Evolutionary conservation across 2,329 filamentous ascomycete genomes (phyloP).

Genomic region (Lasiodiplodia gonubiensis): DNA sequence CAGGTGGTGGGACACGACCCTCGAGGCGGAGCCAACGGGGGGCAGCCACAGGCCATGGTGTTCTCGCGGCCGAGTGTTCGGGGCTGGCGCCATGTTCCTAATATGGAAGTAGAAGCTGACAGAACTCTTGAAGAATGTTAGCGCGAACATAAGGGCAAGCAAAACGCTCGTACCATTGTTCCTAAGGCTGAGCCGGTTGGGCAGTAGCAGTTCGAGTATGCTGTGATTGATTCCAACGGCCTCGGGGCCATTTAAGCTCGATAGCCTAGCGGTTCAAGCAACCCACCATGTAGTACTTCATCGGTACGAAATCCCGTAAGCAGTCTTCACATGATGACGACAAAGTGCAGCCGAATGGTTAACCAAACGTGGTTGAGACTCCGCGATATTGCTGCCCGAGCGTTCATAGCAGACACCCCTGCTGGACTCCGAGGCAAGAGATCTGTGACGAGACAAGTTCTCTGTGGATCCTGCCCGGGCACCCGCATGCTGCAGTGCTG

Average conservation of each 20-base stretch:
- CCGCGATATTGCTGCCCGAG: background rate
- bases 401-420: background rate
- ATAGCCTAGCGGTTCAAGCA: background rate
- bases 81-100: background rate
- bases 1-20: background rate
- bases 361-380: background rate
- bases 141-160: background rate
- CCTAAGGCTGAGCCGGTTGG: background rate
- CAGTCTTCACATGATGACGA: background rate
- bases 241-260: background rate
- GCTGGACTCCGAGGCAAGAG: background rate
- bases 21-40: background rate
- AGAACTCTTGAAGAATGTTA: background rate
- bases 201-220: background rate
- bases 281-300: too few species aligned
- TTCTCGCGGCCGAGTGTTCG: background rate
- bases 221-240: background rate
- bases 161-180: background rate
- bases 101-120: slow-evolving; percentile 12
- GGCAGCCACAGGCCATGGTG: slow-evolving; percentile 2
- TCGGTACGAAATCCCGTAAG: background rate
- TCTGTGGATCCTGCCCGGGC: too few species aligned
- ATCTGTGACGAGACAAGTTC: background rate
- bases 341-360: background rate
- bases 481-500: background rate